These are phyloP conservation scores for Neoascochyta sp. DNA, from an alignment of 2,329 filamentous ascomycete genomes.

Conservation along the genomic window DNA sequence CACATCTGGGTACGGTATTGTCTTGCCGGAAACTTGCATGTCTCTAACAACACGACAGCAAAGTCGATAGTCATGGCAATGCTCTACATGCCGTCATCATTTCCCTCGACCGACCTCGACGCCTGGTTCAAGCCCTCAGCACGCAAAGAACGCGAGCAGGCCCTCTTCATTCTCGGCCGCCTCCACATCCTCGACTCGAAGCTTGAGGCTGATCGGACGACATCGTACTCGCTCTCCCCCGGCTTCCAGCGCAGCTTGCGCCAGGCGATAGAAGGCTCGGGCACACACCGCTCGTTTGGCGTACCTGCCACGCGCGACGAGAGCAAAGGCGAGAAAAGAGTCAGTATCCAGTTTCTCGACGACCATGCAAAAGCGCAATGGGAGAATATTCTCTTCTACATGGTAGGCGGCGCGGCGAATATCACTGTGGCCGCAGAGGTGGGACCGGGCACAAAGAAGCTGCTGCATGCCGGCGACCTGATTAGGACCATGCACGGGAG, in stretches of 20 bases:
- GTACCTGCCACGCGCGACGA: conserved; percentile 66
- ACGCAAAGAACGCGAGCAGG: conserved; percentile 75
- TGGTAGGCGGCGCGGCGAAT: conserved; percentile 70
- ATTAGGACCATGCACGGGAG: conserved; percentile 59
- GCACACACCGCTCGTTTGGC: conserved; percentile 83
- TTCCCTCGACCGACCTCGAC: conserved; percentile 77
- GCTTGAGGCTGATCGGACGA: conserved; percentile 56
- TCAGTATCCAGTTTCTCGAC: conserved; percentile 73
- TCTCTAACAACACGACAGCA: conserved; percentile 50
- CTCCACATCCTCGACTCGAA: conserved; percentile 75
- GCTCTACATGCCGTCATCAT: conserved; percentile 80
- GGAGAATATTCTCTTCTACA: conserved; percentile 94
- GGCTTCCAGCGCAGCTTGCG: conserved; percentile 82
- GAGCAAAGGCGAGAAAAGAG: conserved; percentile 59
- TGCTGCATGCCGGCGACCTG: conserved; percentile 75
- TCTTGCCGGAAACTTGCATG: neutral
- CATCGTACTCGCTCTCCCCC: conserved; percentile 71
- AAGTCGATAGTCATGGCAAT: conserved; percentile 96
- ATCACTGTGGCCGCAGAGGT: conserved; percentile 44
- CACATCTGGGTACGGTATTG: conserved; percentile 64
- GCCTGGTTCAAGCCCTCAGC: conserved; percentile 73
- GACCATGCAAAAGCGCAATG: conserved; percentile 82
- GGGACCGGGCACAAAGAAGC: conserved; percentile 67
- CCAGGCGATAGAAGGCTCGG: conserved; percentile 81
- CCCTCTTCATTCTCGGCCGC: conserved; percentile 73